phyloP scores from a whole-genome alignment of 768 basidiomycete genomes.

The Podaxis sp. region DNA sequence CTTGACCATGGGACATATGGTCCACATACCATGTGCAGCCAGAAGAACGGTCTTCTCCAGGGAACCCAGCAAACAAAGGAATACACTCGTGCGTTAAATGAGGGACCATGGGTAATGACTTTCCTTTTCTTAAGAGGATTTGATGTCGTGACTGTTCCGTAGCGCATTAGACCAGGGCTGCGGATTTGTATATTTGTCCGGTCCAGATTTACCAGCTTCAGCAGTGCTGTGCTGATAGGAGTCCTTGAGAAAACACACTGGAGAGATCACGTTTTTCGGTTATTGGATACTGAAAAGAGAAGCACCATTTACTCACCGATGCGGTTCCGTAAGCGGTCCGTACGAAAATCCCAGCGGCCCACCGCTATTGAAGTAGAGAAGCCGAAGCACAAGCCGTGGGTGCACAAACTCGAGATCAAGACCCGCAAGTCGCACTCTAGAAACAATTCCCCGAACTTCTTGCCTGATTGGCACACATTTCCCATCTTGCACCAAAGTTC shows the following conservation, averaged over 20 bases:
- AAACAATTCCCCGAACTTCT: slow-evolving; percentile 2
- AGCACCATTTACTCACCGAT: too few species aligned
- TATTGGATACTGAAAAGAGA: too few species aligned
- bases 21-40: slow-evolving; percentile 2
- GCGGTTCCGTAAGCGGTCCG: not conserved
- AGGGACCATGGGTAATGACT: not conserved
- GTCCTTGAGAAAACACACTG: not conserved
- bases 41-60: not conserved
- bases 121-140: not conserved
- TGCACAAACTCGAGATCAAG: not conserved
- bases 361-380: not conserved
- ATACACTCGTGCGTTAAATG: not conserved
- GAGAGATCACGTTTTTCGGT: not conserved
- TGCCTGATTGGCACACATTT: not conserved
- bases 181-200: too few species aligned
- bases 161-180: too few species aligned
- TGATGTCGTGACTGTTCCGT: too few species aligned
- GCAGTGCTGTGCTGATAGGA: not conserved
- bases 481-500: too few species aligned
- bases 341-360: not conserved
- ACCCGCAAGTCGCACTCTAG: not conserved
- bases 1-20: slow-evolving; percentile 2
- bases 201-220: too few species aligned
- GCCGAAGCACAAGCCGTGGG: not conserved
- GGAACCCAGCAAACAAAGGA: not conserved